Evolutionary conservation across 192 early-diverging fungal species (phyloP), one percentile per base, ranked within the genome.

Genomic region (Dimargaris xerosporica): DNA sequence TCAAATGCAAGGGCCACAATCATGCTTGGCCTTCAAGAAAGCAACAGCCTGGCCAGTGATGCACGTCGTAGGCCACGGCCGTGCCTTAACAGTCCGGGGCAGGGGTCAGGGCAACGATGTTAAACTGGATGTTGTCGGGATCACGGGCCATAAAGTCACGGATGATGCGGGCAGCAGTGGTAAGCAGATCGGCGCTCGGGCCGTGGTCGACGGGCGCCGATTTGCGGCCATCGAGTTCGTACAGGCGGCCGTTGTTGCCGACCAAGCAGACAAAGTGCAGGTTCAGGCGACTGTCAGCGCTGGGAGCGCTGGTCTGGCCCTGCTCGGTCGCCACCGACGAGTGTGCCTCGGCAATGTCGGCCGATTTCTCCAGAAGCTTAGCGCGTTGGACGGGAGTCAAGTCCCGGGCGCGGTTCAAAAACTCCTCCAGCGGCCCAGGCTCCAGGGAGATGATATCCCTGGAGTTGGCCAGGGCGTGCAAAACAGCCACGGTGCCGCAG

Each of bases 401-500:
- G 19, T 70, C 64, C 23, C 73, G 69, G 25, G 84, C 80, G 63
- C 82, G 78, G 30, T 79, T 76, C 41, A 90, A 69, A 54, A 93
- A 85, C 23, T 68, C 66, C 25, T 80, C 76, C 23, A 95, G 67
- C n/a, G 81, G 67, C 0, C 86, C 79, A 3, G 76, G 74, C 64
- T 65, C 52, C 65, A 84, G 65, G 52, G 67, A 44, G 52, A 82
- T 42, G 5, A 43, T 58, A 43, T 87, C 80, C 58, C 69, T 70
- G 61, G 78, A 84, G 73, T 91, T 96, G 44, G 78, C 82, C 12
- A 98, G 69, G 0, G 94, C 80, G 66, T 98, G 96, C 51, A 98
- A 66, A 10, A 98, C 72, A 3, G 85, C 94, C 73, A 96, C 96
- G 7, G 91, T 96, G 16, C 96, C 96, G 67, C 96, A 96, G 4